A percentile compares a stretch with the other conserved stretches of the same genome.
Evolutionary conservation across 1,139 yeast genomes (phyloP).

Genomic region (Candida dubliniensis): DNA sequence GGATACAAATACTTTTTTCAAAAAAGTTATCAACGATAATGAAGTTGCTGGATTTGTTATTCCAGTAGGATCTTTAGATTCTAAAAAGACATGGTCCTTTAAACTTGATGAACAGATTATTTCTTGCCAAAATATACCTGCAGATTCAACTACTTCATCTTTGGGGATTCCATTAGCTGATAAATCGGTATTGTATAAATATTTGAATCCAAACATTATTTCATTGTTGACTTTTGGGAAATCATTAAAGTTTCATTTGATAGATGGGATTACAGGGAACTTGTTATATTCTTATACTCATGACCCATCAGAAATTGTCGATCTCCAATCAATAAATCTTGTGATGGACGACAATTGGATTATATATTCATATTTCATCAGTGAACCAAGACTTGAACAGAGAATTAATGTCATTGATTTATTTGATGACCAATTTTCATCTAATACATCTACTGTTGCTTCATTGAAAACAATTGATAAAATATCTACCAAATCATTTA

Average conservation of each 20-base stretch:
- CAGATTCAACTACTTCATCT: constrained; percentile 53
- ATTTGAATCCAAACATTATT: constrained; percentile 68
- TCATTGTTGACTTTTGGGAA: constrained; percentile 52
- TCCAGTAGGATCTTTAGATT: constrained; percentile 8
- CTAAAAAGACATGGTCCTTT: constrained; percentile 33
- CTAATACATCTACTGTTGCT: constrained; percentile 23
- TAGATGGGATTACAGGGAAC: constrained; percentile 74
- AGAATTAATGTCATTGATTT: constrained; percentile 74
- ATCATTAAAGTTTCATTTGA: constrained; percentile 46
- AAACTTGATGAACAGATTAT: constrained; percentile 21
- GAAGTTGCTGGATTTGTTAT: constrained; percentile 26
- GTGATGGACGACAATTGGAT: constrained; percentile 85
- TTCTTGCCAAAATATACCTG: constrained; percentile 27
- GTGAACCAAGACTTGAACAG: constrained; percentile 52
- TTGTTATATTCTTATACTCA: constrained; percentile 51
- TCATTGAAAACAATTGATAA: constrained; percentile 23
- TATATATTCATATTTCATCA: constrained; percentile 62
- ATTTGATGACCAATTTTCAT: constrained; percentile 58
- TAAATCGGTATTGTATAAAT: constrained; percentile 79
- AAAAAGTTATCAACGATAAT: constrained; percentile 12
- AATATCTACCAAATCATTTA: constrained; percentile 54
- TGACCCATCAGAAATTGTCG: constrained; percentile 40
- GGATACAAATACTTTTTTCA: constrained; percentile 16
- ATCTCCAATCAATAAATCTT: constrained; percentile 43
- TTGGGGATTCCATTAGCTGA: constrained; percentile 71